A percentile compares a stretch with the other conserved stretches of the same genome.
Conservation (phyloP, 768 basidiomycete species). For the Naganishia vishniacii region DNA sequence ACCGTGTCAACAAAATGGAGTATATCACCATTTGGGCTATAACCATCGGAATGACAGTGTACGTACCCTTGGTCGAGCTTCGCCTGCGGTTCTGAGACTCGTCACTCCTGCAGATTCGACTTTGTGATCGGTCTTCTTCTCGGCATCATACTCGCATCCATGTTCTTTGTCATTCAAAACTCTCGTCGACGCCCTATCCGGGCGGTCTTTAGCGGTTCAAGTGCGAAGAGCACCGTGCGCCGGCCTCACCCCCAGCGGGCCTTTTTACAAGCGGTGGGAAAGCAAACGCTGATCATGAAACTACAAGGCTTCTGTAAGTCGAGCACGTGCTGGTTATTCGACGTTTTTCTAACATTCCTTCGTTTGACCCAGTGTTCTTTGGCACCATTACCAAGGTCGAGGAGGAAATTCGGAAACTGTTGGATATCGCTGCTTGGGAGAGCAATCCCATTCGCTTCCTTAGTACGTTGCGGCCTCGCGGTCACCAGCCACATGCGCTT, state of each 20-base stretch:
- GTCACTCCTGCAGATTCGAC: conserved; percentile 53
- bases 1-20: conserved; percentile 70
- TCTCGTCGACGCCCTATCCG: conserved; percentile 80
- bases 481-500: too few species aligned
- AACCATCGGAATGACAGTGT: conserved; percentile 70
- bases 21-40: conserved; percentile 51
- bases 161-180: conserved; percentile 96
- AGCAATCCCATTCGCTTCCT: conserved; percentile 79
- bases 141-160: conserved; percentile 85
- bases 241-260: conserved; percentile 78
- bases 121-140: conserved; percentile 90
- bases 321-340: background rate
- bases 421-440: conserved; percentile 67
- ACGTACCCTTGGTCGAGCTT: conserved; percentile 49
- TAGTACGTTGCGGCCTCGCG: conserved; percentile 41
- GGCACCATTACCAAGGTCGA: conserved; percentile 86
- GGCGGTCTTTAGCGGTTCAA: conserved; percentile 71
- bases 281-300: conserved; percentile 79
- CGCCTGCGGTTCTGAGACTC: conserved; percentile 32
- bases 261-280: conserved; percentile 86
- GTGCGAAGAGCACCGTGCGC: conserved; percentile 82
- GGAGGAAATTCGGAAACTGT: conserved; percentile 68
- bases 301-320: conserved; percentile 62
- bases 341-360: background rate
- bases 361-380: conserved; percentile 47